Evolutionary conservation across 2,329 filamentous ascomycete species (phyloP).

Genomic region (Penicillium sclerotiorum): DNA sequence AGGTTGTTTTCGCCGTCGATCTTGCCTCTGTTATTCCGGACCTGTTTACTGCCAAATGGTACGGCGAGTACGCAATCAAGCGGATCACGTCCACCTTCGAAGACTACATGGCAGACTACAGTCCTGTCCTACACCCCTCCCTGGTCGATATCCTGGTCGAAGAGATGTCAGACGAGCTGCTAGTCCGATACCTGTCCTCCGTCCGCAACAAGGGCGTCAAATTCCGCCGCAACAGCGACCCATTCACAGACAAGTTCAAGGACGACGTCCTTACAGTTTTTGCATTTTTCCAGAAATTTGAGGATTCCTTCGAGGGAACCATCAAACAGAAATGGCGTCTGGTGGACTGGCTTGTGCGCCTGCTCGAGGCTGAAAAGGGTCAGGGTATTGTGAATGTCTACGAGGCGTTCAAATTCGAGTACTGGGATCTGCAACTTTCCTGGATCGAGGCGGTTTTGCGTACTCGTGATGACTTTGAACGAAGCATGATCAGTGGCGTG

Average conservation of each 20-base stretch:
- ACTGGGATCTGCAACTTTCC: conserved; percentile 91
- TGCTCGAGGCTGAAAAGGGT: conserved; percentile 76
- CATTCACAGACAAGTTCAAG: conserved; percentile 89
- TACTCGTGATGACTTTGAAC: conserved; percentile 88
- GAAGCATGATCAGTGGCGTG: conserved; percentile 82
- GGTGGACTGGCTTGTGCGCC: conserved; percentile 77
- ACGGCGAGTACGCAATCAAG: conserved; percentile 81
- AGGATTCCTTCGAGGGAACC: conserved; percentile 67
- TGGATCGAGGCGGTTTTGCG: conserved; percentile 95
- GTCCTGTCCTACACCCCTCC: conserved; percentile 78
- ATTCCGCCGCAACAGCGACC: conserved; percentile 76
- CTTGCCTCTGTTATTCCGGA: conserved; percentile 80
- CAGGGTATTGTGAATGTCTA: conserved; percentile 75
- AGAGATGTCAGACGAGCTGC: conserved; percentile 87
- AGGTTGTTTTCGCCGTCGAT: conserved; percentile 87
- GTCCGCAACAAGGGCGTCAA: conserved; percentile 90
- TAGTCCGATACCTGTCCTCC: conserved; percentile 78
- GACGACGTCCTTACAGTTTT: conserved; percentile 91
- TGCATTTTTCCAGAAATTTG: conserved; percentile 76
- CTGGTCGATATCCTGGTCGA: conserved; percentile 90
- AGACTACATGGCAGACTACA: conserved; percentile 90
- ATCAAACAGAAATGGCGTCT: conserved; percentile 94
- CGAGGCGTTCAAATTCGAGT: conserved; percentile 77
- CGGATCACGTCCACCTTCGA: conserved; percentile 94
- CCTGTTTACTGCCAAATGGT: conserved; percentile 93